A percentile compares a stretch with the other conserved stretches of the same genome.
phyloP scores from a whole-genome alignment of 305 asterid genomes.

The Solanum aculeatissimum region DNA sequence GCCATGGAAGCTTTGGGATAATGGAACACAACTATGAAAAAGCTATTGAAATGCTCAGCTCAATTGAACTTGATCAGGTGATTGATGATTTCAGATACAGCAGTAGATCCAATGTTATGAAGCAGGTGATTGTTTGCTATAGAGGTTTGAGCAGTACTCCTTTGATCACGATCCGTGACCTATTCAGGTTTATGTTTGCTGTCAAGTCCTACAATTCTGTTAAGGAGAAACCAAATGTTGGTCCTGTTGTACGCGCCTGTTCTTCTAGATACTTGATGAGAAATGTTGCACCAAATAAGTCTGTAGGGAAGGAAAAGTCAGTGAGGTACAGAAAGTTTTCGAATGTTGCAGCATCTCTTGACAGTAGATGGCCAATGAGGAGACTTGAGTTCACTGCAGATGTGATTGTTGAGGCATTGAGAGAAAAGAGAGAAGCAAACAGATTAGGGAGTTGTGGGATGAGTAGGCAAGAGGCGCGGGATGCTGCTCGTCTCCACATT shows the following conservation, averaged over 20 bases:
- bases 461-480: conserved; percentile 93
- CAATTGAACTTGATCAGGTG: conserved; percentile 45
- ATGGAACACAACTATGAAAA: conserved; percentile 49
- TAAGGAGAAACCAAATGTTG: conserved; percentile 1
- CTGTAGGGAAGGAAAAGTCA: conserved; percentile 26
- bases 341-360: conserved; percentile 54
- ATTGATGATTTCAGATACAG: conserved; percentile 28
- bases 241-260: conserved; percentile 2
- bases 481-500: conserved; percentile 79
- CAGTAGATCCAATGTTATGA: conserved; percentile 18
- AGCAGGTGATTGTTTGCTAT: conserved; percentile 40
- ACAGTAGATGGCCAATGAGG: conserved; percentile 77
- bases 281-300: conserved; percentile 10
- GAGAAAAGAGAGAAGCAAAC: conserved; percentile 34
- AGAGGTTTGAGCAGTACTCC: conserved; percentile 43
- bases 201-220: conserved; percentile 28
- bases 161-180: conserved; percentile 46
- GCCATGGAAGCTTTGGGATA: conserved; percentile 79
- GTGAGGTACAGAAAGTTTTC: conserved; percentile 56
- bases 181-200: conserved; percentile 58
- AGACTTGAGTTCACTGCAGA: conserved; percentile 76
- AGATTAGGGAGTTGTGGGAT: conserved; percentile 31
- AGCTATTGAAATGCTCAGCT: conserved; percentile 54
- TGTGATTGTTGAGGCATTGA: conserved; percentile 77
- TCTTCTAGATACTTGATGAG: conserved; percentile 19